Conservation (phyloP, 2,329 filamentous ascomycete species). For the Rugonectria rugulosa region DNA sequence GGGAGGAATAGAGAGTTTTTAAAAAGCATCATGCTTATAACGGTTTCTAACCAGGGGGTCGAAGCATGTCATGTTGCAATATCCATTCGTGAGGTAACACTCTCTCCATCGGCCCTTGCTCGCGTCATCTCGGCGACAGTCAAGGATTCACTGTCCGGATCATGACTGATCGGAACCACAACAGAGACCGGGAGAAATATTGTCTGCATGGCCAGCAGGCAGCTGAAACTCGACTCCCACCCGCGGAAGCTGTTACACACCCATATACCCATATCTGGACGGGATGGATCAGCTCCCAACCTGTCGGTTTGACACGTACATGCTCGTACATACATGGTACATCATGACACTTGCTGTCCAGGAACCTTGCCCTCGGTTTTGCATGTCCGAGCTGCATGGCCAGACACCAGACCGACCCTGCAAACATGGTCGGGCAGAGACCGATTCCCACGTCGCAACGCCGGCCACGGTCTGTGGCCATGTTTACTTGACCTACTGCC, state of each 20-base stretch:
- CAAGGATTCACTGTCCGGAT: conserved; percentile 15
- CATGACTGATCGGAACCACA: conserved; percentile 6
- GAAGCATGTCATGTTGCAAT: neutral
- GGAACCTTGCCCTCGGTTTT: conserved; percentile 13
- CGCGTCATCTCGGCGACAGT: conserved; percentile 21
- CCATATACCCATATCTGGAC: neutral
- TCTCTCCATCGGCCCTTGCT: conserved; percentile 14
- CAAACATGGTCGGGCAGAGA: neutral
- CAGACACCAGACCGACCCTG: neutral
- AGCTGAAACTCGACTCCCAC: neutral
- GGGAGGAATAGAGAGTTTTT: neutral
- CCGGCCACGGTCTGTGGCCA: no score
- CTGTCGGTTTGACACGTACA: conserved; percentile 15
- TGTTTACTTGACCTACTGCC: neutral
- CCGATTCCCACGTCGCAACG: no score
- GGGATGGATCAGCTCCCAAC: neutral
- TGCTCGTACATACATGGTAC: no score
- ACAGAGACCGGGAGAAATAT: no score
- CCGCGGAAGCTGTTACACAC: neutral
- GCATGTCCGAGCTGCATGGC: conserved; percentile 12
- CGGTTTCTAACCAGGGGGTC: neutral
- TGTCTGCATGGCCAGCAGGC: no score
- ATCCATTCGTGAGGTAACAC: neutral
- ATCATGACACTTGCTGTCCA: conserved; percentile 6
- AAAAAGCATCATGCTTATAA: conserved; percentile 16